Evolutionary conservation across 108 stramenopile genomes (phyloP).

Genomic region (Nannochloropsis salina): DNA sequence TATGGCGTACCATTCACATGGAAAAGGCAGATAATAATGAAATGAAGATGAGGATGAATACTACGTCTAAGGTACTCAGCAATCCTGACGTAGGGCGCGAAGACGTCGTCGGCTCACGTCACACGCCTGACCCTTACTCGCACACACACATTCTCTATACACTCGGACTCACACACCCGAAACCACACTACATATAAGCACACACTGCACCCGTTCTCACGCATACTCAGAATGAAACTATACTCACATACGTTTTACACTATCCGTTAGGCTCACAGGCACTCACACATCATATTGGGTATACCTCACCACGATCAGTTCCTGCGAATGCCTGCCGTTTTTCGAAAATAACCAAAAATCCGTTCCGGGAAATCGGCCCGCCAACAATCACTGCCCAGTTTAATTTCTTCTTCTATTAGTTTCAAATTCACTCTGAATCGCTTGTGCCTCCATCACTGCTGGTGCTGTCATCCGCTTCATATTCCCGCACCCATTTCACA

Average conservation of each 20-base stretch:
- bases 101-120: no score
- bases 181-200: no score
- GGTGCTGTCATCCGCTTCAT: constrained; percentile 28
- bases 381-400: not conserved
- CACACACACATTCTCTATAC: no score
- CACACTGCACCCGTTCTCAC: no score
- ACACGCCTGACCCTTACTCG: no score
- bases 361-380: no score
- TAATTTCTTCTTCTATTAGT: not conserved
- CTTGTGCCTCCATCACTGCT: not conserved
- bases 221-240: not conserved
- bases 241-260: not conserved
- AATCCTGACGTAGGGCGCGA: no score
- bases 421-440: not conserved
- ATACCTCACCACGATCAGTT: not conserved
- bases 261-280: not conserved
- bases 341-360: not conserved
- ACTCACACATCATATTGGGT: not conserved
- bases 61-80: no score
- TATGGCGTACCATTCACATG: no score
- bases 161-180: no score
- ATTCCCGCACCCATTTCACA: constrained; percentile 48
- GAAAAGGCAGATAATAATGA: no score
- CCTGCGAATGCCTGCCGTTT: not conserved
- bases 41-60: no score